These are phyloP conservation scores for Starmerella sirachaensis DNA, from an alignment of 805 yeast species.

Conservation along the genomic window DNA sequence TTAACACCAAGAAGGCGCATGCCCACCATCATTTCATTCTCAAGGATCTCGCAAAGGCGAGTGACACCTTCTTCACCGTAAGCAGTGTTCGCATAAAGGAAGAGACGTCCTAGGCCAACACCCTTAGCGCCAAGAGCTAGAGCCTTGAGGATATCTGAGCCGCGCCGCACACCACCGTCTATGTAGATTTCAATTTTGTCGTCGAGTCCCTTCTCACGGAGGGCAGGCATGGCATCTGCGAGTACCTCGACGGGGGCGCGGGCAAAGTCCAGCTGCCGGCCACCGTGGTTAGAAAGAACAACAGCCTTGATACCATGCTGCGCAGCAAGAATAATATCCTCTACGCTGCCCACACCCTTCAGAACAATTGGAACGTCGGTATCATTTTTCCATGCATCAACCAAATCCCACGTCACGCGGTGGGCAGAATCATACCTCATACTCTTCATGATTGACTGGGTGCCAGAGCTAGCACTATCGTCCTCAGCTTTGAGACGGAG, in stretches of 20 bases:
- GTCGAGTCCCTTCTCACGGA: conserved; percentile 24
- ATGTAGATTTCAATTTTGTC: conserved; percentile 49
- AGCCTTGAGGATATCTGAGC: conserved; percentile 63
- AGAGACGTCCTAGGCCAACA: conserved; percentile 64
- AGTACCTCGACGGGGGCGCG: conserved; percentile 59
- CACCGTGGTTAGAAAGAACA: conserved; percentile 80
- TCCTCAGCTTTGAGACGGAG: conserved; percentile 27
- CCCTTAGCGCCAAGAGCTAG: conserved; percentile 66
- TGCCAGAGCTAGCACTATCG: conserved; percentile 62
- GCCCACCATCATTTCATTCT: conserved; percentile 57
- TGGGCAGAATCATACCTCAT: conserved; percentile 28
- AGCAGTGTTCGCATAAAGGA: conserved; percentile 60
- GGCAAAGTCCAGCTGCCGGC: conserved; percentile 73
- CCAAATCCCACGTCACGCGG: conserved; percentile 29
- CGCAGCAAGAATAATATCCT: conserved; percentile 62
- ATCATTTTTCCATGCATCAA: conserved; percentile 27
- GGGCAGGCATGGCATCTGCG: conserved; percentile 50
- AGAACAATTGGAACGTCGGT: conserved; percentile 36
- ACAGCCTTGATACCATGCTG: conserved; percentile 65
- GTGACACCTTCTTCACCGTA: conserved; percentile 68
- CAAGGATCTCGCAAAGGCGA: conserved; percentile 51
- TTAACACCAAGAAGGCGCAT: conserved; percentile 72
- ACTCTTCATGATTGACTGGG: conserved; percentile 82
- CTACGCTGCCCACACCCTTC: conserved; percentile 72
- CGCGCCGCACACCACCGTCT: conserved; percentile 71